Evolutionary conservation across 192 early-diverging fungal species (phyloP).

Genomic region (Anaeromyces robustus): DNA sequence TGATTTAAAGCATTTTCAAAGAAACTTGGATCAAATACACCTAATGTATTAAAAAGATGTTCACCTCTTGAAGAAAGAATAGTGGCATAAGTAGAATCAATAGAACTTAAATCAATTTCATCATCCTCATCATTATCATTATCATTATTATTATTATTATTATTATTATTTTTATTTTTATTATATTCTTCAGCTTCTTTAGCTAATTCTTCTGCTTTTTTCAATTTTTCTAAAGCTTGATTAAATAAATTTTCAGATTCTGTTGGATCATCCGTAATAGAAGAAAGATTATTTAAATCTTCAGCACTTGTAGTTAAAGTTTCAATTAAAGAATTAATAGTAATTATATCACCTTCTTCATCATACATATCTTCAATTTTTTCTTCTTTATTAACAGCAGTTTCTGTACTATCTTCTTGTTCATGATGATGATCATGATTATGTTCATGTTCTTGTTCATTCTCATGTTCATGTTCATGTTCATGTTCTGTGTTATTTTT

Average conservation of each 20-base stretch:
- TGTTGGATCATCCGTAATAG: not conserved
- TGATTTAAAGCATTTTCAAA: not conserved
- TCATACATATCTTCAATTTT: not conserved
- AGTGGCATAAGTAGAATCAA: not conserved
- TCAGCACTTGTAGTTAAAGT: not conserved
- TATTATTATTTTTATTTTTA: not conserved
- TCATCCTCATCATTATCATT: not conserved
- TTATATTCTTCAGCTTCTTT: not conserved
- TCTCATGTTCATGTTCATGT: too few relatives aligned
- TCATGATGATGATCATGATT: not conserved
- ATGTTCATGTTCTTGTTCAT: too few relatives aligned
- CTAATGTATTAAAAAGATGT: not conserved
- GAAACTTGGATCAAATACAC: not conserved
- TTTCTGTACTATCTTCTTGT: not conserved
- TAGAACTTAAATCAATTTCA: not conserved
- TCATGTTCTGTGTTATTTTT: not conserved
- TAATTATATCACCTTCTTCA: not conserved
- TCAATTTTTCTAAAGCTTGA: not conserved
- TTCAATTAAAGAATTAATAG: not conserved
- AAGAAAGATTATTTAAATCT: not conserved
- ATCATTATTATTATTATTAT: not conserved
- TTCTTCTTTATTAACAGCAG: not conserved
- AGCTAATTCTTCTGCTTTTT: not conserved
- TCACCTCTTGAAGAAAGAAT: not conserved
- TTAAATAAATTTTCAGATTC: not conserved